A percentile compares a stretch with the other conserved stretches of the same genome.
Conservation (phyloP, 495 filamentous ascomycete genomes). For the Podospora comata region DNA sequence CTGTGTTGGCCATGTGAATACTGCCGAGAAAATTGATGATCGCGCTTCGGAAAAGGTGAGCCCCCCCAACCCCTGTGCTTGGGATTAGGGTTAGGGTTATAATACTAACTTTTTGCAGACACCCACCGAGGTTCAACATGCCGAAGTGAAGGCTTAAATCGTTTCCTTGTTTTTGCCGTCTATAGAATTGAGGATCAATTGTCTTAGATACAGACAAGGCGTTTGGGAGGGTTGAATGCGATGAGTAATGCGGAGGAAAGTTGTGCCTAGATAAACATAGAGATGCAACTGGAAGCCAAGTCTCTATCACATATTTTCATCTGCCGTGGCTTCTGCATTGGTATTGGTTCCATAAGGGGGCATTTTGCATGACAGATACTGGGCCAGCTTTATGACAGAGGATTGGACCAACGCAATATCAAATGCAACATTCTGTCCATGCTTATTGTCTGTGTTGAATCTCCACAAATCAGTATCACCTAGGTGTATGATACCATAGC, state of each 20-base stretch:
- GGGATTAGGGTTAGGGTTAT: background rate
- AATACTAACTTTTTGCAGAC: background rate
- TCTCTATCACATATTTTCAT: background rate
- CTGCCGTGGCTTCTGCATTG: background rate
- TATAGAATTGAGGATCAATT: background rate
- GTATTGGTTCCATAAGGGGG: background rate
- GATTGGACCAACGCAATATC: too few relatives aligned
- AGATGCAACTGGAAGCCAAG: background rate
- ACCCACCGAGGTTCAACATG: conserved; percentile 1
- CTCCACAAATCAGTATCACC: too few relatives aligned
- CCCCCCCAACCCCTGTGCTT: background rate
- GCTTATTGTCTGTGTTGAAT: too few relatives aligned
- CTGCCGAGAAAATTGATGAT: background rate
- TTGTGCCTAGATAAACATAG: background rate
- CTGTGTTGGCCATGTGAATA: conserved; percentile 26
- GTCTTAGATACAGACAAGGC: background rate
- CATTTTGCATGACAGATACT: background rate
- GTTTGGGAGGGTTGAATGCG: background rate
- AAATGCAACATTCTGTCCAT: too few relatives aligned
- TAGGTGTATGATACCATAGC: too few relatives aligned
- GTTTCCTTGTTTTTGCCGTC: background rate
- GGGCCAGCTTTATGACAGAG: too few relatives aligned
- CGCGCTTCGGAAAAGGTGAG: background rate
- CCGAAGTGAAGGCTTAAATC: conserved; percentile 1
- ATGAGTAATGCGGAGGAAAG: background rate